Evolutionary conservation across 1,284 basidiomycete species (phyloP), one percentile per base, ranked within the genome.

Genomic region (Fomitopsis betulina): DNA sequence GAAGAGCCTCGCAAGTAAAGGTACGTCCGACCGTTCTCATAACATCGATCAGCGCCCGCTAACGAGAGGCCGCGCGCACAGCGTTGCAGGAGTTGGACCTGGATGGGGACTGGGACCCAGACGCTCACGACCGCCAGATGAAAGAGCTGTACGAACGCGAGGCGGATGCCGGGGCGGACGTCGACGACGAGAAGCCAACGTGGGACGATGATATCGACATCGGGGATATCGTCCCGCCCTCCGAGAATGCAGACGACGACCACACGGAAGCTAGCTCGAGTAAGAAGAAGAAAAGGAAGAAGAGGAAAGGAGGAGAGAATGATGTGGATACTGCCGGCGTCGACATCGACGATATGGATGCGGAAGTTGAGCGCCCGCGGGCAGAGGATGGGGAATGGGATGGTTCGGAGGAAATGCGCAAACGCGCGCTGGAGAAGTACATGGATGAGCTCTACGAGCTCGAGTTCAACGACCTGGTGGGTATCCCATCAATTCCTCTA

Each of bases 381-480:
- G 57, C 37, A 76, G 83, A 84, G 8, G 84, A 71, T 9, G 78
- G 83, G 51, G 86, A 87, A 62, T 91, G 90, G 89, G 87, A 87
- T 66, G 93, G 92, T 27, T 91, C 89, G 30, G 91, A 96, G 66
- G 90, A 91, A 68, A 92, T 93, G 84, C 84, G 89, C 59, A 91
- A 91, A 72, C 78, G 77, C 47, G 89, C 87, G 65, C 75, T 96
- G 55, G 87, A 94, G 57, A 79, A 91, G 67, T 93, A 96, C 65
- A 91, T 98, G 86, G 91, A 96, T 61, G 91, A 95, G 69, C 80
- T 98, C 55, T 91, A 94, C 71, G 85, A 80, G 32, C 80, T 98
- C 19, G 95, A 98, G 65, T 97, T 98, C 77, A 98, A 98, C 73
- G 96, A 98, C 70, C 84, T 97, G 79, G 94, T 95, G 62, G 67